Percentiles rank a stretch among this genome's conserved stretches.
Conservation (phyloP, 257 asterid species). For the Capsicum pubescens region DNA sequence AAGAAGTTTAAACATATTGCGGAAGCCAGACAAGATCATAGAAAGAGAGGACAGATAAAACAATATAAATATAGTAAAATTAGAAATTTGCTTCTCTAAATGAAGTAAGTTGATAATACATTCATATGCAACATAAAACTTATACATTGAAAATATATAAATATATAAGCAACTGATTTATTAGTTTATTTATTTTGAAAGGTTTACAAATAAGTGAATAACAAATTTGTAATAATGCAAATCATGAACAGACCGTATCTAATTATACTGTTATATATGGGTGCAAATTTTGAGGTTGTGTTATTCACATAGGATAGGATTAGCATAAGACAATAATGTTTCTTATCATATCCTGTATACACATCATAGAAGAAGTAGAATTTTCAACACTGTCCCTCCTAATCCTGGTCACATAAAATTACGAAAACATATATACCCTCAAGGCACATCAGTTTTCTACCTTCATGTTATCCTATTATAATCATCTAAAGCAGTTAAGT, state of each 20-base stretch:
- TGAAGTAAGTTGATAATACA: not conserved
- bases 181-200: not conserved
- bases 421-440: not conserved
- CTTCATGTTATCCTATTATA: not conserved
- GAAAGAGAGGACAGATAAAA: slow-evolving; percentile 2
- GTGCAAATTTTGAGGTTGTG: not conserved
- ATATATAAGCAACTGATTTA: not conserved
- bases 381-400: not conserved
- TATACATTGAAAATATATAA: slow-evolving; percentile 1
- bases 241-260: not conserved
- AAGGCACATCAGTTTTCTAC: not conserved
- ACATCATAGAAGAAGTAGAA: not conserved
- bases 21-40: slow-evolving; percentile 7
- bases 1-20: not conserved
- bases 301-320: not conserved
- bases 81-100: slow-evolving; percentile 5
- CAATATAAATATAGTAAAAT: not conserved
- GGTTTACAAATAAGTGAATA: not conserved
- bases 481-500: not conserved
- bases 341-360: not conserved
- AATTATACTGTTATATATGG: not conserved
- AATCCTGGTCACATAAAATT: not conserved
- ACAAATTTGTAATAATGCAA: not conserved
- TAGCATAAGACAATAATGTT: not conserved
- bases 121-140: not conserved